Evolutionary conservation across 495 filamentous ascomycete species (phyloP).

Genomic region (Penicillium paxilli): DNA sequence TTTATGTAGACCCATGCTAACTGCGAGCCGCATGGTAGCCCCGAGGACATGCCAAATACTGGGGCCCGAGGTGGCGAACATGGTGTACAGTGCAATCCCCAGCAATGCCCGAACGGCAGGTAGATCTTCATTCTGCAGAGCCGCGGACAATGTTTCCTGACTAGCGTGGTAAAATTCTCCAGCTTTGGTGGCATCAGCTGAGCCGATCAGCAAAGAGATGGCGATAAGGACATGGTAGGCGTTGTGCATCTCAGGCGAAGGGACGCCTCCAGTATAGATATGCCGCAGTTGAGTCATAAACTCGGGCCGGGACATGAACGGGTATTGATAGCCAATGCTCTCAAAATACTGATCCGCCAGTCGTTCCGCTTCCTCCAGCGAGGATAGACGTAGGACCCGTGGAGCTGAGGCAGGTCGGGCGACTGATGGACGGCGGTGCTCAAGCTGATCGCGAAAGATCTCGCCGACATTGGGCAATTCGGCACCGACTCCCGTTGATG

Average conservation of each 20-base stretch:
- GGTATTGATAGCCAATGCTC: slow-evolving; percentile 47
- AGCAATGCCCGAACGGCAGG: slow-evolving; percentile 46
- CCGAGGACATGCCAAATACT: slow-evolving; percentile 57
- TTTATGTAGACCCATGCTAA: slow-evolving; percentile 52
- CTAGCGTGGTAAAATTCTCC: slow-evolving; percentile 43
- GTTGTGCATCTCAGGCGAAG: slow-evolving; percentile 38
- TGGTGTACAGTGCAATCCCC: slow-evolving; percentile 50
- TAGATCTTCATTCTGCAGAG: slow-evolving; percentile 45
- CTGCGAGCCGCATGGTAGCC: slow-evolving; percentile 45
- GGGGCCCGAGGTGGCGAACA: slow-evolving; percentile 50
- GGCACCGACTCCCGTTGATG: slow-evolving; percentile 27
- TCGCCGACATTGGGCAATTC: slow-evolving; percentile 47
- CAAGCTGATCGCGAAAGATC: slow-evolving; percentile 47
- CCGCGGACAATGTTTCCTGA: slow-evolving; percentile 37
- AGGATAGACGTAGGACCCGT: slow-evolving; percentile 38
- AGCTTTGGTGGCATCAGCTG: slow-evolving; percentile 33
- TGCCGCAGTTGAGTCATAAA: slow-evolving; percentile 38
- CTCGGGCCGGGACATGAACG: slow-evolving; percentile 40
- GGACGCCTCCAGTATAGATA: slow-evolving; percentile 40
- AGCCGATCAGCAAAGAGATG: slow-evolving; percentile 39
- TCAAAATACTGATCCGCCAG: slow-evolving; percentile 43
- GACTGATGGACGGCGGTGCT: slow-evolving; percentile 41
- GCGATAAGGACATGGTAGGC: slow-evolving; percentile 46
- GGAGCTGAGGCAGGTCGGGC: slow-evolving; percentile 38
- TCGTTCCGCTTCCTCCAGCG: slow-evolving; percentile 41